Evolutionary conservation across 768 basidiomycete species (phyloP).

Genomic region (Boletus tomentosulus): DNA sequence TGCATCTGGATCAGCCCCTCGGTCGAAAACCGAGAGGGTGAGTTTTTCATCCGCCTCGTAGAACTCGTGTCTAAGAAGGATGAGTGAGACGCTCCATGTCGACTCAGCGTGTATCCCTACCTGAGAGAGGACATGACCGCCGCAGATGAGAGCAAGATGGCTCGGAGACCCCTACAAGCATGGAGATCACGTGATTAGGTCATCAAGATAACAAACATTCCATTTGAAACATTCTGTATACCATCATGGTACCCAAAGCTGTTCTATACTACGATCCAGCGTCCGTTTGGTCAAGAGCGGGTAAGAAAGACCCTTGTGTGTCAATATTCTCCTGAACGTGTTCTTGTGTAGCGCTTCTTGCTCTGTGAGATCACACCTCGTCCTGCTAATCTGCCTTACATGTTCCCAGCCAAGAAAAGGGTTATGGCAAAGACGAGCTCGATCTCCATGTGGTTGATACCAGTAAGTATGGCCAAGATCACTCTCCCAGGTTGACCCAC

Average conservation of each 20-base stretch:
- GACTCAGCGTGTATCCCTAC: slow-evolving; percentile 9
- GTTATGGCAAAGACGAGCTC: slow-evolving; percentile 75
- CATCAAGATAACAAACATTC: neutral
- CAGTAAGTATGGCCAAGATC: slow-evolving; percentile 32
- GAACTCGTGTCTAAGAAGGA: slow-evolving; percentile 64
- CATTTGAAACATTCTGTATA: neutral
- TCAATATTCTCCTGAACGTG: neutral
- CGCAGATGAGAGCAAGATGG: neutral
- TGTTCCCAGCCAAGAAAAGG: slow-evolving; percentile 61
- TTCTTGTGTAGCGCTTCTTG: slow-evolving; percentile 42
- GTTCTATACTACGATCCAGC: slow-evolving; percentile 64
- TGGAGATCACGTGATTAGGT: slow-evolving; percentile 18
- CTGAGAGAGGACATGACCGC: slow-evolving; percentile 26
- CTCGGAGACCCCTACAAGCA: slow-evolving; percentile 26
- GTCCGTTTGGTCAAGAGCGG: slow-evolving; percentile 63
- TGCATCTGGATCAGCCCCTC: slow-evolving; percentile 61
- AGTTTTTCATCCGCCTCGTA: slow-evolving; percentile 81
- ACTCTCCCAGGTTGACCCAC: neutral
- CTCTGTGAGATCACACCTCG: slow-evolving; percentile 41
- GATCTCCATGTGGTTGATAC: slow-evolving; percentile 67
- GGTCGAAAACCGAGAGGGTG: slow-evolving; percentile 74
- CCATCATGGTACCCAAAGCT: slow-evolving; percentile 57
- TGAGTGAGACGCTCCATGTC: neutral
- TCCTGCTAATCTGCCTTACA: neutral
- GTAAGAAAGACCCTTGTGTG: slow-evolving; percentile 33